Conservation (phyloP, 495 filamentous ascomycete genomes). For the Trichocladium uniseriatum region DNA sequence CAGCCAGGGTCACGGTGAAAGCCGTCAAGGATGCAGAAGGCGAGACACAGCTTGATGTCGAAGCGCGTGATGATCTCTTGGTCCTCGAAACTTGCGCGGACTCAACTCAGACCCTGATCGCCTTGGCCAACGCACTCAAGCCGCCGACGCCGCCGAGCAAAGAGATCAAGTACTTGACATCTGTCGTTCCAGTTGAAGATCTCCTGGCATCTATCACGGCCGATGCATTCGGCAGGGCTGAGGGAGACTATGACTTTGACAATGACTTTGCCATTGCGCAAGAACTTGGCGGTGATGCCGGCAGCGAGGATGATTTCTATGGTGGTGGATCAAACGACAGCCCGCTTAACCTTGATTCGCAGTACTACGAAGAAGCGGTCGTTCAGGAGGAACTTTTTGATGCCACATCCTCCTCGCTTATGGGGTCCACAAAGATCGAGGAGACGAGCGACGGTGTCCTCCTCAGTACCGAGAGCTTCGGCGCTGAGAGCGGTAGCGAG, state of each 20-base stretch:
- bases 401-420: conserved; percentile 26
- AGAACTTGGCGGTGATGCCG: conserved; percentile 27
- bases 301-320: conserved; percentile 30
- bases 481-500: conserved; percentile 37
- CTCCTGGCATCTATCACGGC: conserved; percentile 84
- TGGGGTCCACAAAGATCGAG: conserved; percentile 31
- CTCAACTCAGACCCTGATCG: conserved; percentile 87
- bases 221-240: conserved; percentile 59
- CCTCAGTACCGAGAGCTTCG: conserved; percentile 50
- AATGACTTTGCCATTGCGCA: conserved; percentile 42
- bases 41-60: conserved; percentile 62
- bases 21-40: conserved; percentile 41
- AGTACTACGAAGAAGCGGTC: conserved; percentile 30
- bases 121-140: conserved; percentile 66
- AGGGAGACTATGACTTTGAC: conserved; percentile 49
- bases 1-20: conserved; percentile 57
- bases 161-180: conserved; percentile 75
- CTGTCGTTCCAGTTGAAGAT: conserved; percentile 75
- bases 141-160: conserved; percentile 75
- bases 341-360: conserved; percentile 31
- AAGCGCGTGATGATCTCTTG: conserved; percentile 73
- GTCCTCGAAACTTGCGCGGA: conserved; percentile 94
- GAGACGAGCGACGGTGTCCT: conserved; percentile 51
- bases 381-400: conserved; percentile 34
- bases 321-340: conserved; percentile 26